Percentiles rank a stretch among this genome's conserved stretches.
Evolutionary conservation across 805 yeast species (phyloP).

Genomic region (Candida pseudofarinosa): DNA sequence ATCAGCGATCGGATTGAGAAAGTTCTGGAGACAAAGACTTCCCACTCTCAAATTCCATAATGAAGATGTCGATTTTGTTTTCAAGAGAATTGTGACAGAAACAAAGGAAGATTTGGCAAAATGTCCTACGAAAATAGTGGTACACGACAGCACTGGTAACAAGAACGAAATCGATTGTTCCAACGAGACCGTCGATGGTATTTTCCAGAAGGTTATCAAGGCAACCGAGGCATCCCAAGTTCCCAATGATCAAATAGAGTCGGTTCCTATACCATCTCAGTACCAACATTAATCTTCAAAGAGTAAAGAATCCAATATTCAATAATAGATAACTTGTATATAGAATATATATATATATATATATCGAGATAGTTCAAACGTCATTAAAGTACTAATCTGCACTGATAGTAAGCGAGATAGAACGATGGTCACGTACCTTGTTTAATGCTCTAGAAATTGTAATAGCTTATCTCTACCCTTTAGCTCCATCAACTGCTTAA

Average conservation of each 20-base stretch:
- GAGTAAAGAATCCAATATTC: too few species aligned
- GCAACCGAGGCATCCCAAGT: constrained; percentile 51
- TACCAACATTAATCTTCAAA: not conserved
- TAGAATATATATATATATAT: too few species aligned
- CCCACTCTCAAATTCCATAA: constrained; percentile 82
- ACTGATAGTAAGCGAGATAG: not conserved
- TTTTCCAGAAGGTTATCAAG: constrained; percentile 53
- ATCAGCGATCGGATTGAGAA: constrained; percentile 66
- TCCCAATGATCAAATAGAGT: constrained; percentile 42
- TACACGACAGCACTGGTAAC: constrained; percentile 36
- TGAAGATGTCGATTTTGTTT: constrained; percentile 60
- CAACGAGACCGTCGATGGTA: constrained; percentile 44
- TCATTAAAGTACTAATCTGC: not conserved
- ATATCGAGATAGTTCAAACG: too few species aligned
- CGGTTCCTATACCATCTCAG: constrained; percentile 5
- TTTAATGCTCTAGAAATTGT: constrained; percentile 43
- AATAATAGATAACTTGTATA: not conserved
- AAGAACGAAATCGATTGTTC: constrained; percentile 50
- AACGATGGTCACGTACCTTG: not conserved
- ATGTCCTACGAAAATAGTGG: constrained; percentile 44
- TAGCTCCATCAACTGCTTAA: constrained; percentile 57
- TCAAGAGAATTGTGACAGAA: constrained; percentile 48
- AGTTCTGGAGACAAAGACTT: constrained; percentile 70
- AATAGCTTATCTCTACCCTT: constrained; percentile 69
- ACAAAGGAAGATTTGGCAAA: constrained; percentile 39